These are phyloP conservation scores for Annona cherimola DNA, from an alignment of 164 flowering plant genomes.

Conservation along the genomic window DNA sequence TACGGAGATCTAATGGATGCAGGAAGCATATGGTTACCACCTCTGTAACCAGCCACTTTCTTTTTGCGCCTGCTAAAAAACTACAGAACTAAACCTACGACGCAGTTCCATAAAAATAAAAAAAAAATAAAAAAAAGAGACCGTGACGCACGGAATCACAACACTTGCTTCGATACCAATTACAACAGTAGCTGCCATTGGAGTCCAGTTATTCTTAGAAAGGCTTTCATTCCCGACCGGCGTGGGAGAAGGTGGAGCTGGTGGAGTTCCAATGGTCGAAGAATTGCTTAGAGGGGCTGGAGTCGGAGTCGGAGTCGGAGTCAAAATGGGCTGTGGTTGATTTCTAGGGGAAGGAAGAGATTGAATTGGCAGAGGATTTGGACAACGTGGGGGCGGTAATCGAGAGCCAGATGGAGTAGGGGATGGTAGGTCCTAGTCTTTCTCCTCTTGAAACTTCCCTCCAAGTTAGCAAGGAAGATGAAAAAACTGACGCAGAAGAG, in stretches of 20 bases:
- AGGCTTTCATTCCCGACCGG: slow-evolving; percentile 21
- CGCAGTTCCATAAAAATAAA: too few relatives aligned
- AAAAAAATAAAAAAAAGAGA: too few relatives aligned
- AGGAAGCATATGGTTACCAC: slow-evolving; percentile 48
- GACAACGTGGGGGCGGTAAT: slow-evolving; percentile 29
- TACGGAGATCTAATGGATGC: slow-evolving; percentile 43
- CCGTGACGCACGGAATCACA: too few relatives aligned
- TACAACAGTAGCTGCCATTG: slow-evolving; percentile 26
- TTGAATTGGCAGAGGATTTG: slow-evolving; percentile 22
- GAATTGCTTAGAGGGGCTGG: slow-evolving; percentile 11
- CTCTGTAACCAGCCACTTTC: slow-evolving; percentile 31
- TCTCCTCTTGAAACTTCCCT: slow-evolving; percentile 47
- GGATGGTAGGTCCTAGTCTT: slow-evolving; percentile 34
- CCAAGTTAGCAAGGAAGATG: slow-evolving; percentile 33
- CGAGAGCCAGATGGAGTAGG: slow-evolving; percentile 30
- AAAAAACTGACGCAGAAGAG: slow-evolving; percentile 26
- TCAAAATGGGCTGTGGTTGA: slow-evolving; percentile 6
- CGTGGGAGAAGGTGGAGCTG: slow-evolving; percentile 10
- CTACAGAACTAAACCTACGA: slow-evolving; percentile 35
- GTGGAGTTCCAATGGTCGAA: slow-evolving; percentile 14
- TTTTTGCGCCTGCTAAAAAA: slow-evolving; percentile 40
- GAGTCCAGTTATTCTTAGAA: slow-evolving; percentile 25
- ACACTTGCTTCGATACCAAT: slow-evolving; percentile 28
- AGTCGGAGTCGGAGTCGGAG: too few relatives aligned
- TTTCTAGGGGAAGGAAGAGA: slow-evolving; percentile 32